phyloP scores from a whole-genome alignment of 2,329 filamentous ascomycete genomes.

The Davidsoniella eucalypti region DNA sequence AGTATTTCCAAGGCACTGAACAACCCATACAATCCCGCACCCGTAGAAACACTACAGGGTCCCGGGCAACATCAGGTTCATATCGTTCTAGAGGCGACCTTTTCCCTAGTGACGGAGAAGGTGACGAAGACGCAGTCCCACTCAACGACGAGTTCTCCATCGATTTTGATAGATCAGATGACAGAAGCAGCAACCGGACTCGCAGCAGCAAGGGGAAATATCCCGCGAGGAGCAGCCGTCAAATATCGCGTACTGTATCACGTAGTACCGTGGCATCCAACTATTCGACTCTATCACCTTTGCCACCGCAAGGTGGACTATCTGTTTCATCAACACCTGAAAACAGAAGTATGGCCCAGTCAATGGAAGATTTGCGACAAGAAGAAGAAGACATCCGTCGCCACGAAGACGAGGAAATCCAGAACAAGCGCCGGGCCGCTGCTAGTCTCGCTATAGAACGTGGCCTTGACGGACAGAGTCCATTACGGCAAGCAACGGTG shows the following conservation, averaged over 20 bases:
- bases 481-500: not conserved
- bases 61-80: constrained; percentile 70
- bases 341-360: constrained; percentile 21
- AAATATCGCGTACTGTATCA: constrained; percentile 37
- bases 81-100: constrained; percentile 77
- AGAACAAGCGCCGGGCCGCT: constrained; percentile 36
- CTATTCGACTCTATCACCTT: constrained; percentile 19
- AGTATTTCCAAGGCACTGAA: constrained; percentile 35
- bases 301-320: constrained; percentile 9
- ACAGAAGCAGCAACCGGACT: constrained; percentile 52
- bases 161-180: constrained; percentile 60
- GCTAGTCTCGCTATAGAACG: constrained; percentile 32
- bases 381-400: constrained; percentile 35
- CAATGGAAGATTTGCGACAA: constrained; percentile 31
- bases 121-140: constrained; percentile 85
- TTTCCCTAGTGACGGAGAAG: constrained; percentile 71
- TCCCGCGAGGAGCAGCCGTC: constrained; percentile 20
- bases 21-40: constrained; percentile 23
- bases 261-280: constrained; percentile 37
- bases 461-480: constrained; percentile 23
- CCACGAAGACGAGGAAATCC: constrained; percentile 37
- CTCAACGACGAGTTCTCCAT: constrained; percentile 86
- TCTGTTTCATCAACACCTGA: constrained; percentile 9
- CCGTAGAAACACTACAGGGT: constrained; percentile 64
- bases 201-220: constrained; percentile 43